Conservation (phyloP, 768 basidiomycete genomes). For the Trametes maxima region DNA sequence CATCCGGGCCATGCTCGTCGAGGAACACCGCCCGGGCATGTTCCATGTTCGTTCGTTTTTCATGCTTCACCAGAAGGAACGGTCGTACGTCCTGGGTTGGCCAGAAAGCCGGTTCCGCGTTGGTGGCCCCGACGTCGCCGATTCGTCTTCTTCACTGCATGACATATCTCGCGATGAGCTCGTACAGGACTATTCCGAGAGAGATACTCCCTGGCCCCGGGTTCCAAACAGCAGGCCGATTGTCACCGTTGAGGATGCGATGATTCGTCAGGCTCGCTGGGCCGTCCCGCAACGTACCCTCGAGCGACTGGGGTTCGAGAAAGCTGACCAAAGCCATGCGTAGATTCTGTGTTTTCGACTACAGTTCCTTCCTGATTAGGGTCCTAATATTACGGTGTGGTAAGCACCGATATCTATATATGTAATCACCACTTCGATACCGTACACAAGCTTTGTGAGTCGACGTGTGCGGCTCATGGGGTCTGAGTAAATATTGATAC, state of each 20-base stretch:
- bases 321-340: too few species aligned
- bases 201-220: neutral
- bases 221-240: neutral
- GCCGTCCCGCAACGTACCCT: neutral
- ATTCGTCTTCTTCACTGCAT: neutral
- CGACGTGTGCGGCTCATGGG: too few species aligned
- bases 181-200: neutral
- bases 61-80: neutral
- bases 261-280: neutral
- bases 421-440: too few species aligned
- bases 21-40: neutral
- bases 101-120: conserved; percentile 1
- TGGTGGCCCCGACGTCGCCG: neutral
- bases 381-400: too few species aligned
- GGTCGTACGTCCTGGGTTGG: conserved; percentile 4
- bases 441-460: too few species aligned
- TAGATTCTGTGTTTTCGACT: too few species aligned
- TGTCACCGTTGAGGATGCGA: neutral
- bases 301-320: neutral
- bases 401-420: too few species aligned
- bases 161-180: neutral
- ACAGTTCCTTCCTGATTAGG: too few species aligned
- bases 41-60: conserved; percentile 17
- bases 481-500: neutral
- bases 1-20: conserved; percentile 3